Conservation (phyloP, 805 yeast genomes). For the Yarrowia alimentaria region DNA sequence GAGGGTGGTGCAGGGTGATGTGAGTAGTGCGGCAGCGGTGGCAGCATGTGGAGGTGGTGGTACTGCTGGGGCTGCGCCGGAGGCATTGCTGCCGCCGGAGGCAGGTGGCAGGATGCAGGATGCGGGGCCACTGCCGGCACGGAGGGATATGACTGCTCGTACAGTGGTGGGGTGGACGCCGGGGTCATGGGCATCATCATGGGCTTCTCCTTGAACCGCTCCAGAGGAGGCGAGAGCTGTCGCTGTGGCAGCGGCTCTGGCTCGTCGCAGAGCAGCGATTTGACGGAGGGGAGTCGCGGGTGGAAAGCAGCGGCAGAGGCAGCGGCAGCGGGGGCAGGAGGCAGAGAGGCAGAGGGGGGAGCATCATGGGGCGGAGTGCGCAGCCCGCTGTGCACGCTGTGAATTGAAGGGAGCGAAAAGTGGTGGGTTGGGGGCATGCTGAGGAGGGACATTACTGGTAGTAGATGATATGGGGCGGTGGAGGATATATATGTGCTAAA, state of each 20-base stretch:
- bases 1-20: conserved; percentile 9
- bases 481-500: conserved; percentile 2
- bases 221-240: conserved; percentile 18
- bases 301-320: too few relatives aligned
- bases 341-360: too few relatives aligned
- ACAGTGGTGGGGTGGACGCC: conserved; percentile 16
- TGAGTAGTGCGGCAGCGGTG: too few relatives aligned
- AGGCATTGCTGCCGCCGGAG: too few relatives aligned
- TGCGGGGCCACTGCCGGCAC: conserved; percentile 16
- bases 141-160: conserved; percentile 14
- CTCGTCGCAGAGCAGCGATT: conserved; percentile 14
- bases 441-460: conserved; percentile 8
- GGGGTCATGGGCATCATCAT: conserved; percentile 6
- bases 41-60: too few relatives aligned
- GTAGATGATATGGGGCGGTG: not conserved
- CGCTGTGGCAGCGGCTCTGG: conserved; percentile 21
- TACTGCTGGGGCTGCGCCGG: too few relatives aligned
- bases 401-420: conserved; percentile 20
- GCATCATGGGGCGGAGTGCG: conserved; percentile 20
- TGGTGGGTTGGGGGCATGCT: conserved; percentile 9
- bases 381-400: conserved; percentile 21
- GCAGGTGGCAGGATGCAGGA: conserved; percentile 3
- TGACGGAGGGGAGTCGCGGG: conserved; percentile 21
- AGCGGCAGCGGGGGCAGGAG: too few relatives aligned
- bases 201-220: conserved; percentile 3